These are phyloP conservation scores for Leccinum subatratum DNA, from an alignment of 1,284 basidiomycete species.

Conservation along the genomic window DNA sequence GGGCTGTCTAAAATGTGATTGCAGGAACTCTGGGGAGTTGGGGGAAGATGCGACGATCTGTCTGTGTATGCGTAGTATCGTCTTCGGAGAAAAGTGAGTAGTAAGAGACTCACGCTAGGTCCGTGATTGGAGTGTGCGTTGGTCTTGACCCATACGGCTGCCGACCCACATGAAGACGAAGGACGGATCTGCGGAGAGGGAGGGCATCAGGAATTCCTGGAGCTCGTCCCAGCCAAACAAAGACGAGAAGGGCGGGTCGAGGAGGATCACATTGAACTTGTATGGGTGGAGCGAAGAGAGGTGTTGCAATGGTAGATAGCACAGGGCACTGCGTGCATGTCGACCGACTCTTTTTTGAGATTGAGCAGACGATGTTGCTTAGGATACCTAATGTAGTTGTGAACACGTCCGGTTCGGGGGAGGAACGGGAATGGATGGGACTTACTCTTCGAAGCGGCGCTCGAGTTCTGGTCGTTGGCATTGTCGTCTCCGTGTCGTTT, in stretches of 20 bases:
- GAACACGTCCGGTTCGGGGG: not conserved
- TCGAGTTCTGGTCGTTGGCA: slow-evolving; percentile 49
- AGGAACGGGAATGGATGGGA: slow-evolving; percentile 41
- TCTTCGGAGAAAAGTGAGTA: not conserved
- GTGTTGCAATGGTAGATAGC: slow-evolving; percentile 61
- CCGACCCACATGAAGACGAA: slow-evolving; percentile 98
- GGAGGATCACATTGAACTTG: slow-evolving; percentile 91
- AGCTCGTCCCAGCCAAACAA: slow-evolving; percentile 83
- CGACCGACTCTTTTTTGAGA: slow-evolving; percentile 66
- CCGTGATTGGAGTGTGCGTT: slow-evolving; percentile 68
- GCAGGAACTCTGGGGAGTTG: slow-evolving; percentile 21
- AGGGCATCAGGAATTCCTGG: slow-evolving; percentile 76
- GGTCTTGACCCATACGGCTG: slow-evolving; percentile 88
- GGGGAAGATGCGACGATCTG: slow-evolving; percentile 41
- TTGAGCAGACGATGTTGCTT: slow-evolving; percentile 64
- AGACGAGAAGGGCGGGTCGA: slow-evolving; percentile 84
- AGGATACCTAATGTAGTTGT: slow-evolving; percentile 60
- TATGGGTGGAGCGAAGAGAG: slow-evolving; percentile 52
- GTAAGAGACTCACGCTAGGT: slow-evolving; percentile 57
- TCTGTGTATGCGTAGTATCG: slow-evolving; percentile 38
- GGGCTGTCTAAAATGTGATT: slow-evolving; percentile 14
- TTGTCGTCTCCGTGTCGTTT: no score
- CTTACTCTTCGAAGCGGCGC: slow-evolving; percentile 89
- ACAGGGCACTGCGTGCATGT: slow-evolving; percentile 55
- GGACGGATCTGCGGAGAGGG: slow-evolving; percentile 83